These are phyloP conservation scores for Trametes elegans DNA, from an alignment of 768 basidiomycete species.

Conservation along the genomic window DNA sequence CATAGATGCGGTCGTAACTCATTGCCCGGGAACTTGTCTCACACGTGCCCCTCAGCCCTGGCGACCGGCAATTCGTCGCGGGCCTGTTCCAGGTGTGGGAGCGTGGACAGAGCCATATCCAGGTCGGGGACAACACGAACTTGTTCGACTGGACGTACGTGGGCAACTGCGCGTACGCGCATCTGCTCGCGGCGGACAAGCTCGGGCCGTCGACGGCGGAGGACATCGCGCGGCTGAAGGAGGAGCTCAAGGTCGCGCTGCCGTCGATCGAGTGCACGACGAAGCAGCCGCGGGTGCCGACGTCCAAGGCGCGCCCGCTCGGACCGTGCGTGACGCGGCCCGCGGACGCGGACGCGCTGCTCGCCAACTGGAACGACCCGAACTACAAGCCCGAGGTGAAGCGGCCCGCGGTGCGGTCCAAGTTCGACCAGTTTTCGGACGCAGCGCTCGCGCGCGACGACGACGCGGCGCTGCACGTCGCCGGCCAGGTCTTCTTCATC, in stretches of 20 bases:
- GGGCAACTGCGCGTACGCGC: constrained; percentile 91
- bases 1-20: too few species aligned
- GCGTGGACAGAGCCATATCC: constrained; percentile 83
- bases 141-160: constrained; percentile 97
- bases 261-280: constrained; percentile 64
- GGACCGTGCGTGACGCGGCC: constrained; percentile 75
- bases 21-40: background rate
- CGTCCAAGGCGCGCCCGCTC: constrained; percentile 75
- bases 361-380: constrained; percentile 53
- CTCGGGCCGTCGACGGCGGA: constrained; percentile 55
- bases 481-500: constrained; percentile 94
- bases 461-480: constrained; percentile 68
- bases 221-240: constrained; percentile 32
- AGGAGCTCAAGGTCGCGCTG: constrained; percentile 49
- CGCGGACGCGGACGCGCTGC: constrained; percentile 53
- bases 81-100: constrained; percentile 81
- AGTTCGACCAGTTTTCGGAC: constrained; percentile 76
- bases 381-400: constrained; percentile 40
- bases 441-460: constrained; percentile 50
- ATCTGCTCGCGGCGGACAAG: constrained; percentile 90
- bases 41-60: constrained; percentile 55
- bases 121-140: constrained; percentile 92
- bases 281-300: constrained; percentile 67
- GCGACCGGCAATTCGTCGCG: constrained; percentile 82
- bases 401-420: constrained; percentile 65